Evolutionary conservation across 2,329 filamentous ascomycete genomes (phyloP).

Genomic region (Verticillium nonalfalfae): DNA sequence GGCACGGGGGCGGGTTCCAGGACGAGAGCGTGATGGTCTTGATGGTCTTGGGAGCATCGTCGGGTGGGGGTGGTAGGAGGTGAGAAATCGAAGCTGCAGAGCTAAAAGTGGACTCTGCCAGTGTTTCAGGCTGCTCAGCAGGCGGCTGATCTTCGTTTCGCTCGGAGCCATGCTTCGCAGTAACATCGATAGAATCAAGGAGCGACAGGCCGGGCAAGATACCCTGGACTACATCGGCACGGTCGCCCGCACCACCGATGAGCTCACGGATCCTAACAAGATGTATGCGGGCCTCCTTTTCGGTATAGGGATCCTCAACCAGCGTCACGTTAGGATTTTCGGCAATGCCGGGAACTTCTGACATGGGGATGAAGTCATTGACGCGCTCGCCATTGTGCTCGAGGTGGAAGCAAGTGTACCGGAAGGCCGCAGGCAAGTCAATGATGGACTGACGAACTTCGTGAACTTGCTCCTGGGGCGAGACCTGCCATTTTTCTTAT

Average conservation of each 20-base stretch:
- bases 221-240: slow-evolving; percentile 80
- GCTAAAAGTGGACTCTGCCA: slow-evolving; percentile 54
- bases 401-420: slow-evolving; percentile 98
- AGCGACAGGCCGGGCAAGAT: slow-evolving; percentile 80
- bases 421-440: slow-evolving; percentile 86
- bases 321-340: slow-evolving; percentile 72
- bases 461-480: slow-evolving; percentile 91
- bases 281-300: slow-evolving; percentile 96
- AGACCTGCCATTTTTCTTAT: slow-evolving; percentile 51
- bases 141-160: slow-evolving; percentile 35
- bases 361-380: slow-evolving; percentile 92
- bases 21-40: slow-evolving; percentile 83
- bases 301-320: slow-evolving; percentile 93
- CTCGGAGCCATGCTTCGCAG: slow-evolving; percentile 29
- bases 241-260: slow-evolving; percentile 84
- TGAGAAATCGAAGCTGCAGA: slow-evolving; percentile 60
- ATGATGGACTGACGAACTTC: slow-evolving; percentile 96
- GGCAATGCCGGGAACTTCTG: slow-evolving; percentile 76
- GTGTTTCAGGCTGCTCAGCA: slow-evolving; percentile 12
- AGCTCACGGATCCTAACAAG: slow-evolving; percentile 85
- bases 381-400: slow-evolving; percentile 83
- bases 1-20: slow-evolving; percentile 94
- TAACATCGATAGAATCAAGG: slow-evolving; percentile 67
- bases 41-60: slow-evolving; percentile 77
- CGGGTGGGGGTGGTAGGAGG: slow-evolving; percentile 62